Conservation (phyloP, 1,284 basidiomycete genomes). For the Marasmius fiardii region DNA sequence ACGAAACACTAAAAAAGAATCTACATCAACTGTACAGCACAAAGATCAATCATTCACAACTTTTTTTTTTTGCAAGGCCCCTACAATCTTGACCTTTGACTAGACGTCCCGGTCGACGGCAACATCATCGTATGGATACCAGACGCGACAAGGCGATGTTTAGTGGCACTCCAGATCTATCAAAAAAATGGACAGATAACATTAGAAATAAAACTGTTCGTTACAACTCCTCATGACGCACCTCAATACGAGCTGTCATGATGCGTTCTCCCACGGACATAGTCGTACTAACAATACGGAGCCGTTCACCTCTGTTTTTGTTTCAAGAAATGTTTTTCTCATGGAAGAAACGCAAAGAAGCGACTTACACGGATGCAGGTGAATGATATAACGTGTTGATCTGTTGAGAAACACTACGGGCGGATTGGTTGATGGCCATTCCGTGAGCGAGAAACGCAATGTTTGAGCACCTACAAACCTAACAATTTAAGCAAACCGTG, state of each 20-base stretch:
- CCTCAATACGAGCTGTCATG: constrained; percentile 33
- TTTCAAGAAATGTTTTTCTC: not conserved
- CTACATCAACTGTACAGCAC: too few relatives aligned
- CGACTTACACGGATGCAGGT: constrained; percentile 30
- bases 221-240: constrained; percentile 9
- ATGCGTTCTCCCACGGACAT: constrained; percentile 29
- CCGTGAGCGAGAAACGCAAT: constrained; percentile 26
- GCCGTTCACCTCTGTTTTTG: constrained; percentile 30
- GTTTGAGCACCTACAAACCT: constrained; percentile 26
- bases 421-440: constrained; percentile 20
- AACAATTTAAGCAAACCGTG: not conserved
- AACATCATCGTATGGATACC: constrained; percentile 38
- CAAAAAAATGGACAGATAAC: not conserved
- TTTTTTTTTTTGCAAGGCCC: too few relatives aligned
- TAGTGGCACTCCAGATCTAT: constrained; percentile 37
- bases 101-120: constrained; percentile 19
- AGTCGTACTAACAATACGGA: constrained; percentile 37
- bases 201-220: not conserved
- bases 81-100: not conserved
- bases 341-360: not conserved
- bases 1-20: too few relatives aligned
- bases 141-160: constrained; percentile 37
- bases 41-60: not conserved
- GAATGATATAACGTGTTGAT: constrained; percentile 39
- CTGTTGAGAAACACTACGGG: constrained; percentile 34